Conservation (phyloP, 2,329 filamentous ascomycete genomes). For the Magnaporthiopsis rhizophila region DNA sequence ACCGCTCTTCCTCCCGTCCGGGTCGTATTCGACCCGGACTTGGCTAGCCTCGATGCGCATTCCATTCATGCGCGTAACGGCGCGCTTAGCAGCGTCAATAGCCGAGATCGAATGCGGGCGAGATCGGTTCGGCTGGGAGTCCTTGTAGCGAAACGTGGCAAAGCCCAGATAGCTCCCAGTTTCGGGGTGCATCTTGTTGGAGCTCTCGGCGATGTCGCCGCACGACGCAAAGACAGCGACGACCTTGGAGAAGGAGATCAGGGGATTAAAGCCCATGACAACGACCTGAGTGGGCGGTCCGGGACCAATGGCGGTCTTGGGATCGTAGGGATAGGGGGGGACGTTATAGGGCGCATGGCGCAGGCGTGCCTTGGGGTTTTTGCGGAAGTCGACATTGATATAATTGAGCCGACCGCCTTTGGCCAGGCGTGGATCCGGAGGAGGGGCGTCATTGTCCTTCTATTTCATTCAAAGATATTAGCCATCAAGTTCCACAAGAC, state of each 20-base stretch:
- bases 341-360: slow-evolving; percentile 70
- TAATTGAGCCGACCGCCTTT: slow-evolving; percentile 58
- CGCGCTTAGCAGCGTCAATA: slow-evolving; percentile 71
- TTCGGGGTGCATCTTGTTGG: slow-evolving; percentile 90
- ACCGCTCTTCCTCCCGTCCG: slow-evolving; percentile 75
- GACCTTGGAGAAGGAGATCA: slow-evolving; percentile 72
- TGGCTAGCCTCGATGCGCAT: slow-evolving; percentile 70
- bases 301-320: slow-evolving; percentile 75
- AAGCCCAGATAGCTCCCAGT: slow-evolving; percentile 93
- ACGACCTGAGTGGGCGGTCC: slow-evolving; percentile 86
- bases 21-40: slow-evolving; percentile 80
- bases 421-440: slow-evolving; percentile 74
- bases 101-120: slow-evolving; percentile 54
- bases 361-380: slow-evolving; percentile 59
- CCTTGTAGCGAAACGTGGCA: slow-evolving; percentile 82
- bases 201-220: slow-evolving; percentile 82
- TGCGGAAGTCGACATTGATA: slow-evolving; percentile 61
- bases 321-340: slow-evolving; percentile 74
- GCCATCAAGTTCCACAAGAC: slow-evolving; percentile 39
- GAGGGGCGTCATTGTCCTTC: slow-evolving; percentile 66
- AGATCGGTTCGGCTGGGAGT: slow-evolving; percentile 49
- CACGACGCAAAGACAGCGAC: slow-evolving; percentile 69
- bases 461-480: slow-evolving; percentile 49
- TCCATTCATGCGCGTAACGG: slow-evolving; percentile 68
- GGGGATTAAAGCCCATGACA: slow-evolving; percentile 90